Evolutionary conservation across 2,329 filamentous ascomycete species (phyloP).

Genomic region (Beauveria sp.): DNA sequence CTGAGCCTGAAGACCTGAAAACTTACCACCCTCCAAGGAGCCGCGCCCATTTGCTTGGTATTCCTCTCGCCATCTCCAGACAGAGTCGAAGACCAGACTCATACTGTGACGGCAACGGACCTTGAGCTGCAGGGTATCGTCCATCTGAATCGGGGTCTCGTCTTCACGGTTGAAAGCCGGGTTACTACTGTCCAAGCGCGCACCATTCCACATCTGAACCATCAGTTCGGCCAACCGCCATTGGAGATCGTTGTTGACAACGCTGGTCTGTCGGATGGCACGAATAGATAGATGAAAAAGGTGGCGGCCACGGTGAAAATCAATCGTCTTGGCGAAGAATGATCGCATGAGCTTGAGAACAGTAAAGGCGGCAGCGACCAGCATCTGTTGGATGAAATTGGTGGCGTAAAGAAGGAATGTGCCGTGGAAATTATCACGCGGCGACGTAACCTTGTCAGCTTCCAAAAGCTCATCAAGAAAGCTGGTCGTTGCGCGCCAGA

Average conservation of each 20-base stretch:
- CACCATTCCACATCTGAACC: slow-evolving; percentile 77
- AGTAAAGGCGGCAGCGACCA: slow-evolving; percentile 71
- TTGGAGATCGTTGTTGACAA: slow-evolving; percentile 70
- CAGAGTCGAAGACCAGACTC: slow-evolving; percentile 76
- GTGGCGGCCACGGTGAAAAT: slow-evolving; percentile 57
- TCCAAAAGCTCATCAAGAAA: slow-evolving; percentile 61
- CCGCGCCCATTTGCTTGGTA: slow-evolving; percentile 65
- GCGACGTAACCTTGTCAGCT: slow-evolving; percentile 40
- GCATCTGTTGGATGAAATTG: slow-evolving; percentile 79
- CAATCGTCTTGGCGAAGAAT: slow-evolving; percentile 65
- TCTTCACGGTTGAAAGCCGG: slow-evolving; percentile 43
- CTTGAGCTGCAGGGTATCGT: slow-evolving; percentile 69
- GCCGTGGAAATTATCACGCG: slow-evolving; percentile 37
- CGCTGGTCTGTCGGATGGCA: slow-evolving; percentile 64
- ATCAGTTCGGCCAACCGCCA: slow-evolving; percentile 78
- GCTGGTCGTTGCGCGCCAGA: slow-evolving; percentile 63
- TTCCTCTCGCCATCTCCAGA: slow-evolving; percentile 80
- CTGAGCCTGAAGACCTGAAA: slow-evolving; percentile 14
- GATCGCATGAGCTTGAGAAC: slow-evolving; percentile 72
- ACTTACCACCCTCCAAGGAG: slow-evolving; percentile 65
- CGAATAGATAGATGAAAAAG: slow-evolving; percentile 66
- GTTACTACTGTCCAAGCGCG: slow-evolving; percentile 43
- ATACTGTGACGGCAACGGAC: slow-evolving; percentile 80
- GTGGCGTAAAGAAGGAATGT: slow-evolving; percentile 58
- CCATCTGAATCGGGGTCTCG: slow-evolving; percentile 42